Base-by-base conservation (phyloP, 179 eudicot species). In the Carnegiea gigantea region DNA sequence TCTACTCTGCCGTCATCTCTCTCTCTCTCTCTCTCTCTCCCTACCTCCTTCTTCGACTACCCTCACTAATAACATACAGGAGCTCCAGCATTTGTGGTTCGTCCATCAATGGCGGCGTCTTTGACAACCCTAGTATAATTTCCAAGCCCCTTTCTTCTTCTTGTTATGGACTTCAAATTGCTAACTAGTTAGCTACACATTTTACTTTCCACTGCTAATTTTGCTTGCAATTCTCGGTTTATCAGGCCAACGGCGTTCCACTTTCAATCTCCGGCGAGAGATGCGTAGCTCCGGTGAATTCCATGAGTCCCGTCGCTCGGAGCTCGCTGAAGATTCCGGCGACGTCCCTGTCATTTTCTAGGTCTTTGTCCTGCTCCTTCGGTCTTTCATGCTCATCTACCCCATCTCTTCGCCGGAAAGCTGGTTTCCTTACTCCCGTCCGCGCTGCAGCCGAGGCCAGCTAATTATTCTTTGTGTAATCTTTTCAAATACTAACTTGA, bases 401-500 rank as follows among this genome's bases (percentile, higher is more conserved):
- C 30, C 81, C 60, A 26, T 81, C 86, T 13, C 81, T 83, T 73
- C 81, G 76, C 82, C 88, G 82, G 21, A 70, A 80, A 64, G 82
- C 78, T 60, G 64, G 60, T 26, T 20, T 67, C 73, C 75, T 84
- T 82, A 49, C 81, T 82, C 53, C 90, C 4, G 82, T 95, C 82
- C 93, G 95, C 20, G 98, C 97, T 54, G 65, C 86, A 14, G 91
- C 92, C 70, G 91, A 93, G 98, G 98, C 93, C 44, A 18, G 10
- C 48, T 46, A 10, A 12, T 26, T 67, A 21, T 3, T 11, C 57
- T 51, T 51, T 0, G 4, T 13, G 14, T 14, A 10, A 51, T 51
- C 57, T 51, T 12, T 17, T 12, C 4, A 11, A 51, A 51, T 51
- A 51, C 7, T 51, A 51, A 11, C 57, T 14, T 51, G 14, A 3